phyloP scores from a whole-genome alignment of 2,329 filamentous ascomycete genomes.

The Diplodia mutila region DNA sequence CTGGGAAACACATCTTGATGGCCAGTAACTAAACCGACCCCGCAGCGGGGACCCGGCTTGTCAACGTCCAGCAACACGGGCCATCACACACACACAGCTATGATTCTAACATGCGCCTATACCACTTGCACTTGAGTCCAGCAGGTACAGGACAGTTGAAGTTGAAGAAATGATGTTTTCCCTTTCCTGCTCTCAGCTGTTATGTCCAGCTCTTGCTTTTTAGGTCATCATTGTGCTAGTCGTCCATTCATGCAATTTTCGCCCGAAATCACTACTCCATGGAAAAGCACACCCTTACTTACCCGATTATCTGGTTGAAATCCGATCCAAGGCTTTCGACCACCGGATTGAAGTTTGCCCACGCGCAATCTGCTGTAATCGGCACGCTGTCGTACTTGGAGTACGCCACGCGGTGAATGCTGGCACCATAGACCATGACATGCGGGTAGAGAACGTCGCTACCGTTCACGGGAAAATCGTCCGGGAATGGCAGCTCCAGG shows the following conservation, averaged over 20 bases:
- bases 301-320: slow-evolving; percentile 18
- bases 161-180: not conserved
- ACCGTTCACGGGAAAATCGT: slow-evolving; percentile 16
- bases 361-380: slow-evolving; percentile 22
- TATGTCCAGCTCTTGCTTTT: not conserved
- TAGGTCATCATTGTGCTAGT: not conserved
- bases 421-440: slow-evolving; percentile 8
- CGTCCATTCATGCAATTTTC: slow-evolving; percentile 8
- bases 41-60: not conserved
- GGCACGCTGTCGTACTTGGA: slow-evolving; percentile 25
- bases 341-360: slow-evolving; percentile 25
- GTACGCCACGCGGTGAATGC: slow-evolving; percentile 15
- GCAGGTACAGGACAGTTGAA: not conserved
- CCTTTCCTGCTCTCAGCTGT: not conserved
- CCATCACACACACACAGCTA: not conserved
- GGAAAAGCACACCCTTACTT: not conserved
- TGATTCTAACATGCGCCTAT: not conserved
- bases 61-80: not conserved
- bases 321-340: slow-evolving; percentile 17
- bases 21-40: not conserved
- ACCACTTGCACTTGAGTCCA: not conserved
- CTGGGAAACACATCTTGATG: slow-evolving; percentile 11
- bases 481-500: slow-evolving; percentile 21
- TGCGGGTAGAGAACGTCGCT: slow-evolving; percentile 22
- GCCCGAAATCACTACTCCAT: not conserved